phyloP scores from a whole-genome alignment of 2,329 filamentous ascomycete species.

The Cordyceps cicadae region DNA sequence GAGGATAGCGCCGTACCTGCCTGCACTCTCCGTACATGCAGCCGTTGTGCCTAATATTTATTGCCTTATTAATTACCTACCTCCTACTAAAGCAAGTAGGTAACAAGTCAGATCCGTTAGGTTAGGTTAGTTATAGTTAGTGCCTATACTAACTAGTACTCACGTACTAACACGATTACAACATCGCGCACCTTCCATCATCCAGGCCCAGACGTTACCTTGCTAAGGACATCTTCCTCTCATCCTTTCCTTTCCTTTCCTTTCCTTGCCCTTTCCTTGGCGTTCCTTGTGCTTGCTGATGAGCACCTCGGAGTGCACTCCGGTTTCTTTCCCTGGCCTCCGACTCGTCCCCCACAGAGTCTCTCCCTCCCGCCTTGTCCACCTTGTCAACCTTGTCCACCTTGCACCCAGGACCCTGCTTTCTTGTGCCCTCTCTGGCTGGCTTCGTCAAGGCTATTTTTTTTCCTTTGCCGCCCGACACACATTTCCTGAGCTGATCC shows the following conservation, averaged over 20 bases:
- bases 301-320: neutral
- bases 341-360: neutral
- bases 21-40: too few relatives aligned
- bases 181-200: neutral
- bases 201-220: neutral
- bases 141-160: too few relatives aligned
- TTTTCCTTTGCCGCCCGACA: neutral
- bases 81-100: too few relatives aligned
- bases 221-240: neutral
- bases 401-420: neutral
- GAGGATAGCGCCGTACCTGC: too few relatives aligned
- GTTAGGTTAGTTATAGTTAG: too few relatives aligned
- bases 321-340: neutral
- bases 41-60: too few relatives aligned
- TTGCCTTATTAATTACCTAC: too few relatives aligned
- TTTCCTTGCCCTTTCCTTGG: too few relatives aligned
- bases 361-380: neutral
- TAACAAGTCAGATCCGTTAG: too few relatives aligned
- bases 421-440: too few relatives aligned
- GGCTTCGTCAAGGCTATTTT: neutral
- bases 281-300: too few relatives aligned
- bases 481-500: neutral
- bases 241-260: neutral
- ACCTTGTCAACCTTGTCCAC: neutral
- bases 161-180: too few relatives aligned